phyloP scores from a whole-genome alignment of 768 basidiomycete species.

The Mycena pura region DNA sequence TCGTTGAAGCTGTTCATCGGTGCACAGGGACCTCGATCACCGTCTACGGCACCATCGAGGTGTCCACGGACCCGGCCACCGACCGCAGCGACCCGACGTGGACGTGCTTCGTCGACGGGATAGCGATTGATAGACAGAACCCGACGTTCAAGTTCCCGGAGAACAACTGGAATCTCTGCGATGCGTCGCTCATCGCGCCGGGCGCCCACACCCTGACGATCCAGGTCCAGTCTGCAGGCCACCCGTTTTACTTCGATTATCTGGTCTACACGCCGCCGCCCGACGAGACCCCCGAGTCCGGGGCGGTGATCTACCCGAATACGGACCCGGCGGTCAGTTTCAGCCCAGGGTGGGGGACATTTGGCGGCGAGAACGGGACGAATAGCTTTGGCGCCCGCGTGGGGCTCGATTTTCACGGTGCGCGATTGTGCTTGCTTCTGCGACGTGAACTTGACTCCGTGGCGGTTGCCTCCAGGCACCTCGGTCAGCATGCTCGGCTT shows the following conservation, averaged over 20 bases:
- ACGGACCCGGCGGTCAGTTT: constrained; percentile 29
- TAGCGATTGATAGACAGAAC: constrained; percentile 27
- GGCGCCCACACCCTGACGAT: constrained; percentile 36
- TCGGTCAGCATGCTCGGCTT: constrained; percentile 33
- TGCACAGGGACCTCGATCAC: constrained; percentile 33
- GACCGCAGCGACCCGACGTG: constrained; percentile 36
- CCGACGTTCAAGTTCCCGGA: constrained; percentile 31
- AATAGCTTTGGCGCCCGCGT: constrained; percentile 23
- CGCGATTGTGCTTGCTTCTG: background rate
- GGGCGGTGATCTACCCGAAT: constrained; percentile 6
- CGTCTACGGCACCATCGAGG: constrained; percentile 33
- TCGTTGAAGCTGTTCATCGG: constrained; percentile 8
- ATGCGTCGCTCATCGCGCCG: constrained; percentile 25
- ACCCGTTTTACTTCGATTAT: constrained; percentile 39
- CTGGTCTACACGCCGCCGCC: constrained; percentile 32
- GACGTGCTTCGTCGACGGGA: constrained; percentile 41
- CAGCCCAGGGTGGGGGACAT: constrained; percentile 25
- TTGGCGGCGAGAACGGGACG: constrained; percentile 24
- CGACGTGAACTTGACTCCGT: background rate
- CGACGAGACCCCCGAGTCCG: background rate
- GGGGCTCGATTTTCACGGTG: constrained; percentile 35
- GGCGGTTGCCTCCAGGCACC: constrained; percentile 31
- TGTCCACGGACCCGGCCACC: constrained; percentile 14
- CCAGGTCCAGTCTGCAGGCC: constrained; percentile 32
- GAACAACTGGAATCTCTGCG: constrained; percentile 43